phyloP scores from a whole-genome alignment of 108 stramenopile genomes.

The Fragilaria crotonensis region DNA sequence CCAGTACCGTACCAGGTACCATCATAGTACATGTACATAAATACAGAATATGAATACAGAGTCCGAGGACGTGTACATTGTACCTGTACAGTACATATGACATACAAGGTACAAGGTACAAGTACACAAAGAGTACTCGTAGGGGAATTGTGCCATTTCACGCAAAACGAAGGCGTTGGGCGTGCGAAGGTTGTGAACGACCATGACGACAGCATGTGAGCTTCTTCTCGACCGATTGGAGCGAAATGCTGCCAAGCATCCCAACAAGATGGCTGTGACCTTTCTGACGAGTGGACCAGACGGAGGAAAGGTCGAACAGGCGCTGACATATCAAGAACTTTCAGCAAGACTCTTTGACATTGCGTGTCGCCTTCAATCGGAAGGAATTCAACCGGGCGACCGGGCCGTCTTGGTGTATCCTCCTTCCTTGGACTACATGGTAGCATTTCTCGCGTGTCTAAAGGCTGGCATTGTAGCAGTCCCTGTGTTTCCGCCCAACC shows the following conservation, averaged over 20 bases:
- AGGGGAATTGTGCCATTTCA: too few species aligned
- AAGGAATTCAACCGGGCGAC: conserved; percentile 33
- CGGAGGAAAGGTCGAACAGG: conserved; percentile 35
- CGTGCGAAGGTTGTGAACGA: too few species aligned
- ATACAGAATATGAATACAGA: too few species aligned
- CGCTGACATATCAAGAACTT: conserved; percentile 30
- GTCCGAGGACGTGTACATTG: too few species aligned
- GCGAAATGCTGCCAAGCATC: conserved; percentile 18
- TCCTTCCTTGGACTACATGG: conserved; percentile 91
- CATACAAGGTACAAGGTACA: too few species aligned
- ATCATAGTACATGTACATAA: too few species aligned
- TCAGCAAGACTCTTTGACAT: conserved; percentile 18
- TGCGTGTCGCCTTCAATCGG: conserved; percentile 16
- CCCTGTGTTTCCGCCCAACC: conserved; percentile 96
- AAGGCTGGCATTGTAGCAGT: conserved; percentile 86
- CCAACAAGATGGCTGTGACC: conserved; percentile 35
- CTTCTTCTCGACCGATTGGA: conserved; percentile 27
- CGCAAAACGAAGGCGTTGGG: too few species aligned
- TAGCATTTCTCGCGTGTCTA: conserved; percentile 94
- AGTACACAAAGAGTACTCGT: too few species aligned
- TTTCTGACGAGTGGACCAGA: conserved; percentile 32
- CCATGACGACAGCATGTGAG: too few species aligned
- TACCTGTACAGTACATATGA: too few species aligned
- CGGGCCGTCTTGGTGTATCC: conserved; percentile 87
- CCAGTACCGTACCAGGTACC: too few species aligned